Conservation (phyloP, 768 basidiomycete species). For the Mycena capillaripes region DNA sequence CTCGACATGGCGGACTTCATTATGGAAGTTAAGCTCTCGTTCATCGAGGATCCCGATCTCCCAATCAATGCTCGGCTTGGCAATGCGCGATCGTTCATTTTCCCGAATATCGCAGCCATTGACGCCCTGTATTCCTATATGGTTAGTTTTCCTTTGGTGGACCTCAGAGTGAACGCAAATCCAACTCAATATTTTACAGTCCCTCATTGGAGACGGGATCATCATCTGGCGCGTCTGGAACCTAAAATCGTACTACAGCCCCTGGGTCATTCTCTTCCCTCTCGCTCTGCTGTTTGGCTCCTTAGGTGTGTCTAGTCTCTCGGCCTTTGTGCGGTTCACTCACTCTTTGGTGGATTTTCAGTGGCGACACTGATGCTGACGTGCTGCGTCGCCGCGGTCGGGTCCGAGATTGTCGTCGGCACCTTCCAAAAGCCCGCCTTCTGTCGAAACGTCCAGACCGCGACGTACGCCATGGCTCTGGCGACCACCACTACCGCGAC, state of each 20-base stretch:
- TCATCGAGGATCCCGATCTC: constrained; percentile 16
- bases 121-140: constrained; percentile 38
- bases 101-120: constrained; percentile 23
- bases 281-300: constrained; percentile 33
- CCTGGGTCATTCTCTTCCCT: constrained; percentile 36
- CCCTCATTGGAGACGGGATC: constrained; percentile 40
- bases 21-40: constrained; percentile 27
- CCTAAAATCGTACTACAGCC: constrained; percentile 29
- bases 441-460: constrained; percentile 38
- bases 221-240: constrained; percentile 40
- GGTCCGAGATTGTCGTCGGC: constrained; percentile 33
- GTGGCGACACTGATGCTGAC: constrained; percentile 37
- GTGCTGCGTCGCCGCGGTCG: constrained; percentile 36
- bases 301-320: constrained; percentile 8
- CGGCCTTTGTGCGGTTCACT: neutral
- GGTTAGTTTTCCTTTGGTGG: constrained; percentile 20
- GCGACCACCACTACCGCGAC: constrained; percentile 39
- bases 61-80: neutral
- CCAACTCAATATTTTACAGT: constrained; percentile 15
- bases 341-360: neutral
- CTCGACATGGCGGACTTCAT: constrained; percentile 39
- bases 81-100: constrained; percentile 10
- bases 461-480: constrained; percentile 36
- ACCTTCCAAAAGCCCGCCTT: constrained; percentile 36
- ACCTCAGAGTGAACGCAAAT: neutral